Percentiles rank a stretch among this genome's conserved stretches.
These are phyloP conservation scores for Chrysoporthe cubensis DNA, from an alignment of 2,329 filamentous ascomycete genomes.

Conservation along the genomic window DNA sequence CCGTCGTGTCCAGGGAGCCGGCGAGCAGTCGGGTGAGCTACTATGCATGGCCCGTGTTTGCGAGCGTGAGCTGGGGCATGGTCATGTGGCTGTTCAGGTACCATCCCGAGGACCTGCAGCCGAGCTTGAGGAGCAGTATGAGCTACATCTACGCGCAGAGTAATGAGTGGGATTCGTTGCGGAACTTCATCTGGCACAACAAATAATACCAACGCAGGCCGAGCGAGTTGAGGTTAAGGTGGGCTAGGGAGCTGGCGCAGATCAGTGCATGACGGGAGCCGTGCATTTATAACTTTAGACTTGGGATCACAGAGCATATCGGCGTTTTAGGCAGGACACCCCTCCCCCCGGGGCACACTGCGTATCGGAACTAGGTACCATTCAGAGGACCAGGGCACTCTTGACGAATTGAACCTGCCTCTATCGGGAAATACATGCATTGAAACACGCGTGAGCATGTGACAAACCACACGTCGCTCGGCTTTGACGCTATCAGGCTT, in stretches of 20 bases:
- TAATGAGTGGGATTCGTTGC: slow-evolving; percentile 84
- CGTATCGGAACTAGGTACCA: neutral
- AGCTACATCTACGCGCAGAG: slow-evolving; percentile 93
- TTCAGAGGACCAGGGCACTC: neutral
- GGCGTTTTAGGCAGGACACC: slow-evolving; percentile 3
- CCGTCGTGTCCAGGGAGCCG: slow-evolving; percentile 53
- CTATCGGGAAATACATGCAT: neutral
- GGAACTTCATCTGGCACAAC: slow-evolving; percentile 87
- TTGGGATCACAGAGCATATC: slow-evolving; percentile 7
- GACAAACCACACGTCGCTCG: neutral
- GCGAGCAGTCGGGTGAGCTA: slow-evolving; percentile 57
- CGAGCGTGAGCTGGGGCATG: slow-evolving; percentile 84
- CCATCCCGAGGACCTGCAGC: slow-evolving; percentile 89
- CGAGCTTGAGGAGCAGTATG: slow-evolving; percentile 93
- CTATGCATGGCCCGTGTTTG: slow-evolving; percentile 92
- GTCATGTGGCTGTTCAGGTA: slow-evolving; percentile 96
- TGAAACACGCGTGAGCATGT: neutral
- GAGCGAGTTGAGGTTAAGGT: too few species aligned
- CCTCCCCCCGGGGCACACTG: too few species aligned
- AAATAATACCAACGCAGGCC: slow-evolving; percentile 46
- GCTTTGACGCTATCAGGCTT: neutral
- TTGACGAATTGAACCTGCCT: neutral
- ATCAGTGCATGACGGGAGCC: neutral
- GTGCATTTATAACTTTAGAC: slow-evolving; percentile 6
- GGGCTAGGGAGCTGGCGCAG: neutral